Evolutionary conservation across 345 rosid species (phyloP), one percentile per base, ranked within the genome.

Genomic region (Murraya koenigii): DNA sequence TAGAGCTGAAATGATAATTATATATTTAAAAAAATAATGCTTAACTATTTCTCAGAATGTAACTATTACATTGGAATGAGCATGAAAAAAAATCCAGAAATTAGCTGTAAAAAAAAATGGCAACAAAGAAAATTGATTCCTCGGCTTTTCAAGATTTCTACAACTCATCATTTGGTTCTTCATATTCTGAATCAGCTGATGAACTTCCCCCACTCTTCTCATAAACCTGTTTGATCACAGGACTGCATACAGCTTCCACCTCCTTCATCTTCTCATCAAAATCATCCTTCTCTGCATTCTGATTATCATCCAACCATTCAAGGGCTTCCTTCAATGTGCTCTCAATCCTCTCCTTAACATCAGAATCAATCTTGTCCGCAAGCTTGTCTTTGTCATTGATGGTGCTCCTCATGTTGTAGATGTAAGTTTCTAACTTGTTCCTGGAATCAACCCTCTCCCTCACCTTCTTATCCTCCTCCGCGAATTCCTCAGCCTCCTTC

Each of bases 261-360:
- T 89, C 89, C 82, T 86, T 85, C 74, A 88, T 3, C 80, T 88
- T 87, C 84, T 88, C 89, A 1, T 86, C 90, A 52, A 74, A 88
- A 67, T 90, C 92, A 52, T 90, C 83, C 77, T 86, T 88, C 70
- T 85, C 90, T 1, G 86, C 92, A 61, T 82, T 72, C 72, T 80
- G 86, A 74, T 86, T 88, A 79, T 86, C 88, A 39, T 89, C 91
- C 61, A 91, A 71, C 91, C 93, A 91, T 61, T 86, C 89, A 25
- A 84, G 83, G 14, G 92, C 76, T n/a, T 87, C 89, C 77, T 80
- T 82, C 69, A 88, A 30, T 39, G 75, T 66, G 58, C 64, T 76
- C 26, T 88, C 88, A 15, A 89, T 81, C 85, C 78, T 88, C 81
- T 86, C 89, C 71, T 83, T 88, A 25, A 85, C 93, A n/a, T 84